Conservation (phyloP, 495 filamentous ascomycete species). For the Monascus purpureus region DNA sequence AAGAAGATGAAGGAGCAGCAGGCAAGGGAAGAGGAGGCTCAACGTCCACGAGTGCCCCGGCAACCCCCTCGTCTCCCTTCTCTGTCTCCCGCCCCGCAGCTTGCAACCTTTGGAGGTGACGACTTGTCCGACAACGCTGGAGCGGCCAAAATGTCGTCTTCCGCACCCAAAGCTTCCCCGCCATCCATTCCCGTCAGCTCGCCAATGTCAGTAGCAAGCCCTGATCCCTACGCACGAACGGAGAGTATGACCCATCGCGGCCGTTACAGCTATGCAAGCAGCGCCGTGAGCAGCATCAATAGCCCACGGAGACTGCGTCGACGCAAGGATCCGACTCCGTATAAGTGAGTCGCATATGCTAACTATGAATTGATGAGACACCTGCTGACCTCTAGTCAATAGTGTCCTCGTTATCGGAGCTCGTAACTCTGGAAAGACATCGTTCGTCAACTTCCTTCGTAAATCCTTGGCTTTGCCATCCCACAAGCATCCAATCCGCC, state of each 20-base stretch:
- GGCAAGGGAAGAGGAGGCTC: constrained; percentile 50
- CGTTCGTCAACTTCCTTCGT: constrained; percentile 91
- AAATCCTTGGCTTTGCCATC: constrained; percentile 64
- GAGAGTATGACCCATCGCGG: constrained; percentile 97
- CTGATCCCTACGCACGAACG: constrained; percentile 66
- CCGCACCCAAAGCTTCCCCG: too few species aligned
- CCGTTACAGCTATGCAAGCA: constrained; percentile 93
- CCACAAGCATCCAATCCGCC: constrained; percentile 51
- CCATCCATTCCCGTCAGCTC: too few species aligned
- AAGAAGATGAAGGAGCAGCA: constrained; percentile 49
- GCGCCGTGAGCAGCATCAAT: constrained; percentile 81
- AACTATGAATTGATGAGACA: neutral
- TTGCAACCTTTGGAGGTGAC: constrained; percentile 63
- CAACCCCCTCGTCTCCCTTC: constrained; percentile 70
- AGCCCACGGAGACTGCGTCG: constrained; percentile 83
- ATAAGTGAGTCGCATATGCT: constrained; percentile 59
- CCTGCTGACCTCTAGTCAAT: constrained; percentile 6
- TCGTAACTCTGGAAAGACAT: constrained; percentile 83
- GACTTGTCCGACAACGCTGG: constrained; percentile 43
- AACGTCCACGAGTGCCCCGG: constrained; percentile 52
- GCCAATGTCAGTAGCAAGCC: constrained; percentile 36
- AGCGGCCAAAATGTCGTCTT: constrained; percentile 21
- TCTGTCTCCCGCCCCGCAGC: constrained; percentile 47
- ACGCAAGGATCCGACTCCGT: constrained; percentile 92
- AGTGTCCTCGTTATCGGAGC: constrained; percentile 88